Evolutionary conservation across 164 flowering plant species (phyloP).

Genomic region (Vitis rupestris): DNA sequence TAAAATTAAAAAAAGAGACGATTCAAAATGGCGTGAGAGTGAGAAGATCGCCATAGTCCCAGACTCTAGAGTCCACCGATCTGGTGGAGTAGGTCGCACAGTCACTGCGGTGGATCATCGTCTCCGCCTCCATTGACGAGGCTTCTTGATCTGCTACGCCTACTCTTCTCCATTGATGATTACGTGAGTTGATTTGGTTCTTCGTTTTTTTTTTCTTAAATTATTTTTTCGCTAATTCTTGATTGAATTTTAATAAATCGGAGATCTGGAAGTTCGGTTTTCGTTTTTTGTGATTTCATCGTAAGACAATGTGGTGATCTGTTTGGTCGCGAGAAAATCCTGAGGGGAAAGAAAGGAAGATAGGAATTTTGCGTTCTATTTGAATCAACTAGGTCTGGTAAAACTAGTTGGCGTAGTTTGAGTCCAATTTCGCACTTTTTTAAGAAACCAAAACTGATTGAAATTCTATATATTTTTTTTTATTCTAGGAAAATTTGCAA

Average conservation of each 20-base stretch:
- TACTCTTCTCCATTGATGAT: neutral
- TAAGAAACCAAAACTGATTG: no score
- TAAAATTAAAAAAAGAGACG: no score
- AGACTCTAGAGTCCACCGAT: no score
- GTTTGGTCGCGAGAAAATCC: neutral
- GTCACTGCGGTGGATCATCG: no score
- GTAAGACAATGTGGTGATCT: neutral
- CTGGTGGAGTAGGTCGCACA: no score
- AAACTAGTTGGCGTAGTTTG: neutral
- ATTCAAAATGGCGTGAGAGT: no score
- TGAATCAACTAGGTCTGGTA: neutral
- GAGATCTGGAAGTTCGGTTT: constrained; percentile 4
- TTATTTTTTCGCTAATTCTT: neutral
- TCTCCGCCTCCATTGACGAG: neutral
- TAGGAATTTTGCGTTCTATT: neutral
- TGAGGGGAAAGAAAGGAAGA: neutral
- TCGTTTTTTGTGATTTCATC: neutral
- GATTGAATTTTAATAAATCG: neutral
- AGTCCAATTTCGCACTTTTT: neutral
- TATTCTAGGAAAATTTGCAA: no score
- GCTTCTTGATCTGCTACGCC: neutral
- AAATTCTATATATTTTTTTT: no score
- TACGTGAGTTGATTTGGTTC: neutral
- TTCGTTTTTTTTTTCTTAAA: neutral
- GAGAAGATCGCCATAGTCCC: no score